A percentile compares a stretch with the other conserved stretches of the same genome.
These are phyloP conservation scores for Trichoderma guizhouense DNA, from an alignment of 2,329 filamentous ascomycete genomes.

Conservation along the genomic window DNA sequence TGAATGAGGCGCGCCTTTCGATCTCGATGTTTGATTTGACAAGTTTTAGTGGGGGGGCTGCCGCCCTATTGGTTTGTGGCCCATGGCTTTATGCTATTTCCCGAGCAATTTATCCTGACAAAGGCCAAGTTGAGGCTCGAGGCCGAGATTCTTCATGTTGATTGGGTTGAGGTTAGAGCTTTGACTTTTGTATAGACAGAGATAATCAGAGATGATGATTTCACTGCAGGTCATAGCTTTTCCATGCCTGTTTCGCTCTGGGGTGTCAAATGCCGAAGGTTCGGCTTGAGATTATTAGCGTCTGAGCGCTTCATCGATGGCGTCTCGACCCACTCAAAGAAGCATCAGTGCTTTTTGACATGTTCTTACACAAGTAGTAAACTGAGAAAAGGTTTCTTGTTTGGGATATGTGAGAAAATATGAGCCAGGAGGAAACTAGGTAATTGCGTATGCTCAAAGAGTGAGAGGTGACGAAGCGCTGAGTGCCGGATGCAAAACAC, in stretches of 20 bases:
- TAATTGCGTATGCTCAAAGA: background rate
- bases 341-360: background rate
- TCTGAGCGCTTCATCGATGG: background rate
- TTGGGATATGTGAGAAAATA: background rate
- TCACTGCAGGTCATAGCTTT: background rate
- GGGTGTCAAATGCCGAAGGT: background rate
- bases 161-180: background rate
- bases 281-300: background rate
- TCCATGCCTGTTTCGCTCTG: background rate
- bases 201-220: background rate
- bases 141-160: background rate
- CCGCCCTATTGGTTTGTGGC: background rate
- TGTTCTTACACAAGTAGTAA: background rate
- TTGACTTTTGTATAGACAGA: background rate
- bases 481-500: background rate
- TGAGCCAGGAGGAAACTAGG: background rate
- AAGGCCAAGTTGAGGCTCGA: background rate
- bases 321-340: background rate
- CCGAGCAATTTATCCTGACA: background rate
- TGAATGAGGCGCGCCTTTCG: background rate
- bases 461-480: background rate
- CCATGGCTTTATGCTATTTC: background rate
- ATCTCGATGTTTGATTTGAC: background rate
- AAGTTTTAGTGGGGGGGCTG: conserved; percentile 9
- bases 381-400: background rate